Evolutionary conservation across 2,329 filamentous ascomycete genomes (phyloP).

Genomic region (Cyclaneusma minus): DNA sequence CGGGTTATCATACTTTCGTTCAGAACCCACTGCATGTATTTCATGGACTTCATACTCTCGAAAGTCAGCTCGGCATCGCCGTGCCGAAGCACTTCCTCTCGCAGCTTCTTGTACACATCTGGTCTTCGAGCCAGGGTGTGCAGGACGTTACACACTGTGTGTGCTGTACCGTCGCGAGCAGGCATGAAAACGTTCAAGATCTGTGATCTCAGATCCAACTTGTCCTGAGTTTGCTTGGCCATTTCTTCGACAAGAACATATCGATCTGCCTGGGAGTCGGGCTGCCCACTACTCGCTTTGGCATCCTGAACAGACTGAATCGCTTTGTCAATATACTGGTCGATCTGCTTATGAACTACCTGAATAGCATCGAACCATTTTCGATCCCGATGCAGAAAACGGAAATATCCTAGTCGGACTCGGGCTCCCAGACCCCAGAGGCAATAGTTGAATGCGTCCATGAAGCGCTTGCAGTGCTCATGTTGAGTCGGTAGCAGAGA

Average conservation of each 20-base stretch:
- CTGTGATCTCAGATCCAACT: slow-evolving; percentile 21
- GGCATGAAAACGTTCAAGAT: slow-evolving; percentile 23
- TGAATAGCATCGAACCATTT: slow-evolving; percentile 11
- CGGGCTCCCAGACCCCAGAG: slow-evolving; percentile 13
- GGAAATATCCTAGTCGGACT: slow-evolving; percentile 14
- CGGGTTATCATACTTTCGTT: no score
- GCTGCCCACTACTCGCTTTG: slow-evolving; percentile 7
- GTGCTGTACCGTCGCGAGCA: slow-evolving; percentile 26
- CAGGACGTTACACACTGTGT: slow-evolving; percentile 21
- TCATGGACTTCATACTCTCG: slow-evolving; percentile 32
- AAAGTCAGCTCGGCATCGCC: slow-evolving; percentile 26
- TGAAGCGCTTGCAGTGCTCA: no score
- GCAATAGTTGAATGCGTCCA: no score
- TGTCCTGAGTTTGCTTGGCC: slow-evolving; percentile 23
- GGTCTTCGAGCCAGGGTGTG: slow-evolving; percentile 14
- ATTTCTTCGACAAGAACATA: slow-evolving; percentile 31
- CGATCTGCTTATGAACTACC: slow-evolving; percentile 14
- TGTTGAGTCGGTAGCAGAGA: no score
- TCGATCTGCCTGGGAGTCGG: slow-evolving; percentile 8
- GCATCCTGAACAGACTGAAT: slow-evolving; percentile 8
- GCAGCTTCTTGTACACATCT: slow-evolving; percentile 19
- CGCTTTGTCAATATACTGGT: slow-evolving; percentile 12
- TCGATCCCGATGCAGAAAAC: slow-evolving; percentile 10
- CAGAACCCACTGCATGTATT: slow-evolving; percentile 38
- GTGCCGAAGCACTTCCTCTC: slow-evolving; percentile 16